These are phyloP conservation scores for Podospora tetraspora DNA, from an alignment of 495 filamentous ascomycete species.

Conservation along the genomic window DNA sequence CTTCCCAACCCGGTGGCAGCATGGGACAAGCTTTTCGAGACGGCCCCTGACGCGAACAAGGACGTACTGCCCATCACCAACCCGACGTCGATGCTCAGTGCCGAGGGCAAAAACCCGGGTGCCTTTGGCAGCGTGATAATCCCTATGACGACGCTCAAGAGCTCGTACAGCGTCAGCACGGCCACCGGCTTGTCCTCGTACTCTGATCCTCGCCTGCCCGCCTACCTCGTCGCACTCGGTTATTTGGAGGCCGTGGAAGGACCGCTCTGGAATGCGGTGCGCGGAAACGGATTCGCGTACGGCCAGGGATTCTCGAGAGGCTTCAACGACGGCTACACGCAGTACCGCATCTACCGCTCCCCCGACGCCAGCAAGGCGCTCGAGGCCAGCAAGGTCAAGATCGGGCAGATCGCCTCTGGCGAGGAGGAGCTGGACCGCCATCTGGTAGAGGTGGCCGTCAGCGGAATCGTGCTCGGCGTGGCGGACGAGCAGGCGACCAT, in stretches of 20 bases:
- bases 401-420: conserved; percentile 48
- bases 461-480: conserved; percentile 73
- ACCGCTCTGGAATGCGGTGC: conserved; percentile 86
- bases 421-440: conserved; percentile 67
- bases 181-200: conserved; percentile 68
- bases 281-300: conserved; percentile 89
- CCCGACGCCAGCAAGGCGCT: conserved; percentile 88
- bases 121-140: conserved; percentile 68
- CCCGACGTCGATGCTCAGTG: conserved; percentile 56
- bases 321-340: conserved; percentile 70
- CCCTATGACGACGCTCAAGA: conserved; percentile 88
- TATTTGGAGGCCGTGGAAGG: conserved; percentile 94
- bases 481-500: conserved; percentile 86
- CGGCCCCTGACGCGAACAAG: conserved; percentile 40
- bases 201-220: conserved; percentile 70
- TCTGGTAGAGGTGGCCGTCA: conserved; percentile 84
- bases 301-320: conserved; percentile 70
- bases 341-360: conserved; percentile 80
- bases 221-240: conserved; percentile 76
- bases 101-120: conserved; percentile 67
- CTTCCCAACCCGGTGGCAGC: conserved; percentile 73
- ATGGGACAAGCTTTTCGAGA: conserved; percentile 61
- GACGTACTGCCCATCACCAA: conserved; percentile 43
- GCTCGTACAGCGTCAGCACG: conserved; percentile 76
- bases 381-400: conserved; percentile 63